phyloP scores from a whole-genome alignment of 2,329 filamentous ascomycete genomes.

The Phaeomoniella chlamydospora region DNA sequence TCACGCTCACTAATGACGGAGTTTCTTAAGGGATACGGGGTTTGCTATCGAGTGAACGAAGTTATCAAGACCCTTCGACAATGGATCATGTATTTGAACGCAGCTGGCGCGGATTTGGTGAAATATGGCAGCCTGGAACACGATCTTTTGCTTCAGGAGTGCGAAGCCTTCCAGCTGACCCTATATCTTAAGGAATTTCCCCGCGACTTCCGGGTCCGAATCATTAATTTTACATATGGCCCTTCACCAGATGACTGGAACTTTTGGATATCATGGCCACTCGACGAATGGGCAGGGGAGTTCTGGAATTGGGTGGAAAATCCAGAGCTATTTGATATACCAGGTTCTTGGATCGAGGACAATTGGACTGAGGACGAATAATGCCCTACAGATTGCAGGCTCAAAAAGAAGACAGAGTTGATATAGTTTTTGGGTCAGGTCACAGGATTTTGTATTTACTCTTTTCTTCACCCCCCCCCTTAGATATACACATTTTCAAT shows the following conservation, averaged over 20 bases:
- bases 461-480: too few relatives aligned
- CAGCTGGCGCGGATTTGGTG: background rate
- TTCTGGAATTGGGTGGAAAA: background rate
- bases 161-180: background rate
- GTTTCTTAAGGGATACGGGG: background rate
- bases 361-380: too few relatives aligned
- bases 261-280: background rate
- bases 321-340: background rate
- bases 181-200: background rate
- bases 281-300: background rate
- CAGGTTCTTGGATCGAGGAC: constrained; percentile 3
- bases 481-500: too few relatives aligned
- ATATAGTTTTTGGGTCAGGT: too few relatives aligned
- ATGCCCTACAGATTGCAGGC: too few relatives aligned
- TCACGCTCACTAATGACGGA: background rate
- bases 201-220: background rate
- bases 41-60: background rate
- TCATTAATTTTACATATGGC: background rate
- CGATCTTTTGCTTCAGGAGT: background rate
- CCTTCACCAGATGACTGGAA: background rate
- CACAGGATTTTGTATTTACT: too few relatives aligned
- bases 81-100: background rate
- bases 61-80: background rate
- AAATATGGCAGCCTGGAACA: background rate
- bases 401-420: too few relatives aligned